Base-by-base conservation (phyloP, 805 yeast genomes). In the Candida broadrunensis region DNA sequence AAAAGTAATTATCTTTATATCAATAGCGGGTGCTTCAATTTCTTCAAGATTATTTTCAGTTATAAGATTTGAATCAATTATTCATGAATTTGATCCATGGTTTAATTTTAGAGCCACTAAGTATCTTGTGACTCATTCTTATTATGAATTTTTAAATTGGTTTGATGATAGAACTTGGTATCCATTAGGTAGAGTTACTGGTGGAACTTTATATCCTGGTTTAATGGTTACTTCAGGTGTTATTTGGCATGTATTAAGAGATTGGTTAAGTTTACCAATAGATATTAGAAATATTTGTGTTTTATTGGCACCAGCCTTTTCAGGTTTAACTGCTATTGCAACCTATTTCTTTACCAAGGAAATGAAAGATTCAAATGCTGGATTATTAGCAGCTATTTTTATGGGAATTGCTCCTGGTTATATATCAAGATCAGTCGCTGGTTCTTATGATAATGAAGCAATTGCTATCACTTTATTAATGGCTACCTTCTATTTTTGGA, bases 91-190 rank as follows among this genome's bases (percentile, higher is more conserved):
- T 65, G 95, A 87, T 64, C 96, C 96, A 20, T 88, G 96, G 96
- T 88, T 88, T 77, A 93, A 93, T 65, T 93, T 79, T 72, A 73
- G 99, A 49, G 99, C 99, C 33, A 87, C 99, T n/a, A 85, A 86
- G 63, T 88, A 88, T 63, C 75, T 93, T 50, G 95, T 88, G 23
- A 71, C 78, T 33, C 81, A 88, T 56, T 83, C 93, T 5, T 91
- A 80, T 63, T 85, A 89, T 71, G 90, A 89, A 50, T 95, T 93
- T 58, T 75, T 95, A 56, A 93, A 93, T 63, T 93, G 99, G 99
- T 93, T 93, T 56, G 99, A 93, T 62, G 97, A 91, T 62, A 80
- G 96, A 60, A 91, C 99, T 15, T 93, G 99, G 99, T 93, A 93
- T 63, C 99, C 99, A 15, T 74, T 93, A 51, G 99, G 99, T 16